Evolutionary conservation across 2,329 filamentous ascomycete genomes (phyloP).

Genomic region (Diplodia scrobiculata): DNA sequence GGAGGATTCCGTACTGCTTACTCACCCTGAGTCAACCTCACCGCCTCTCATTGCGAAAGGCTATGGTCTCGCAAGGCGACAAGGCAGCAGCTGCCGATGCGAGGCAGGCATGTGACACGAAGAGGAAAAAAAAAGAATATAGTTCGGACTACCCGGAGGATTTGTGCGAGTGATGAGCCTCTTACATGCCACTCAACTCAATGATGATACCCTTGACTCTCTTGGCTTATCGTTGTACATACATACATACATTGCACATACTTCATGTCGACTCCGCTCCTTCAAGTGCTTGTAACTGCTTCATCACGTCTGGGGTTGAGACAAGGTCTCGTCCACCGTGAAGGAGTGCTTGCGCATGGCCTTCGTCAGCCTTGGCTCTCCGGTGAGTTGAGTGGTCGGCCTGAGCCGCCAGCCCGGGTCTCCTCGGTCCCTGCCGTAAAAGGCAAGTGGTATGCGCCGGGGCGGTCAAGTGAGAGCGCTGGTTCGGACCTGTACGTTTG

Average conservation of each 20-base stretch:
- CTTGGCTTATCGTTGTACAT: constrained; percentile 6
- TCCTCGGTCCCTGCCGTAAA: not conserved
- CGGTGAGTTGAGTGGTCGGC: not conserved
- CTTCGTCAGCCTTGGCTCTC: not conserved
- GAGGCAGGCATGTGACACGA: not conserved
- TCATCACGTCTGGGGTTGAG: not conserved
- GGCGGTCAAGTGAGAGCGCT: not conserved
- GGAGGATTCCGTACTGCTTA: constrained; percentile 4
- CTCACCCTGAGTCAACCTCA: not conserved
- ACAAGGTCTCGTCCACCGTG: not conserved
- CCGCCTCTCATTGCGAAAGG: not conserved
- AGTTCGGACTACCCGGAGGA: not conserved
- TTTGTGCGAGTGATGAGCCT: not conserved
- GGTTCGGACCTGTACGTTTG: not conserved
- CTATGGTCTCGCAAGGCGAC: not conserved
- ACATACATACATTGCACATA: not conserved
- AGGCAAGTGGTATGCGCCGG: not conserved
- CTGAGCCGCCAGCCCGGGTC: not conserved
- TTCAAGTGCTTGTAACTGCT: not conserved
- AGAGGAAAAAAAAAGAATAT: not conserved
- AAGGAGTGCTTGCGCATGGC: not conserved
- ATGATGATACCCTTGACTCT: constrained; percentile 15
- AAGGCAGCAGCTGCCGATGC: not conserved
- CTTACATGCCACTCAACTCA: not conserved
- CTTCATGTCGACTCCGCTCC: not conserved